Evolutionary conservation across 176 grass and related monocot species (phyloP), one percentile per base, ranked within the genome.

Genomic region (Secale cereale): DNA sequence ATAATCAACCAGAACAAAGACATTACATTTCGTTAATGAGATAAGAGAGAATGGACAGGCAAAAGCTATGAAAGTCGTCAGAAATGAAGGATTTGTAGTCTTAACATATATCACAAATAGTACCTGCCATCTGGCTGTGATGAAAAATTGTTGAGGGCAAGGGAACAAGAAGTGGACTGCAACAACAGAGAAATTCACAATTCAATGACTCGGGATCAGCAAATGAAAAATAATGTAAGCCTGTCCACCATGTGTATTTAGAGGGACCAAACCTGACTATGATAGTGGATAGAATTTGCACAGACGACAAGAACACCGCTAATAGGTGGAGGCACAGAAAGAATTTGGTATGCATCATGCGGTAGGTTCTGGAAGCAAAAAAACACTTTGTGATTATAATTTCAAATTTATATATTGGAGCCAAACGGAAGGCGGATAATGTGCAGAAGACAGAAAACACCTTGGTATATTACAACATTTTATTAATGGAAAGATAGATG

Each of bases 281-380:
- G 87, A 87, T 98, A 98, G 78, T 94, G 92, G 81, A 98, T 95
- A 1, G 91, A 88, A 92, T 98, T 98, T 29, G 96, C 89, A 74
- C 91, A 95, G 27, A 98, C 81, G 40, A 92, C 96, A 95, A 98
- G 89, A 78, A 95, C 93, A 76, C 93, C 96, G 7, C 96, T 89
- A 67, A 98, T 94, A 88, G 96, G 96, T 43, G 96, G 83, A 81
- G 96, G 96, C 22, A 95, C 96, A 23, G 93, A 90, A 64, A 98
- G 93, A 84, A 98, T 78, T 81, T 98, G 94, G 78, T 95, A 94
- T 60, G 96, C 96, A 87, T 98, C 93, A 61, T 98, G 89, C 1
- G 96, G 96, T 74, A 95, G 46, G 83, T 92, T 93, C 96, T 98
- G 89, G 37, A 86, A 66, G 80, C 80, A 90, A 74, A 36, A 36